Evolutionary conservation across 208 protist genomes (phyloP), one percentile per base, ranked within the genome.

Genomic region (Porcisia deanei): DNA sequence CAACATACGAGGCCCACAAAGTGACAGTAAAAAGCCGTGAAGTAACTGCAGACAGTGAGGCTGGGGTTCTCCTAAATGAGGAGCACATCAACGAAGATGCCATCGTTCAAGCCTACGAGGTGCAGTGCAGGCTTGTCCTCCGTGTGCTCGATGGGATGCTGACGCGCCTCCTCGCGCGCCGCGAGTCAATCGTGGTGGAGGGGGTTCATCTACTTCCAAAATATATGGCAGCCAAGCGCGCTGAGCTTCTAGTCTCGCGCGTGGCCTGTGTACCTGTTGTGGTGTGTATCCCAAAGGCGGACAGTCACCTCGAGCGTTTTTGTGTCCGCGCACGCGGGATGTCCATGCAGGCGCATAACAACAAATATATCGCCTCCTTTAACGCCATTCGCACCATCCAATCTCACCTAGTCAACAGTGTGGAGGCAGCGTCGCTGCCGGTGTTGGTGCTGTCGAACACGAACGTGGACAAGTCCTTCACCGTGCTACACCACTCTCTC

Each of bases 281-380:
- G 45, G 85, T 98, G 55, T 91, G 82, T 55, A 97, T 98, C 72
- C 85, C 78, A 55, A 97, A 98, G 57, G 90, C 91, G 59, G 65
- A 85, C 43, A 88, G 91, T 68, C 97, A 98, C 78, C 82, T 89
- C 49, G 89, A 97, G 76, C 84, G 97, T 18, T 97, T 98, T 79
- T 92, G 88, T 54, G 87, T 97, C 47, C 89, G 97, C 47, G 83
- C 93, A 25, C 95, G 96, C 41, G 95, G 91, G 79, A 98, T 98
- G 94, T 91, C 90, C 1, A 77, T 98, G 8, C 87, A 92, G 52
- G 84, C 94, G 3, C 57, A 80, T 14, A 76, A 83, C 37, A 98
- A 98, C 84, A 97, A 93, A 66, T 98, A 98, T 75, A 86, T 97
- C 34, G 77, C 83, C 71, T 86, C 96, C 73, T 96, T 98, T 79